Conservation (phyloP, 2,329 filamentous ascomycete species). For the Aureobasidium pullulans region DNA sequence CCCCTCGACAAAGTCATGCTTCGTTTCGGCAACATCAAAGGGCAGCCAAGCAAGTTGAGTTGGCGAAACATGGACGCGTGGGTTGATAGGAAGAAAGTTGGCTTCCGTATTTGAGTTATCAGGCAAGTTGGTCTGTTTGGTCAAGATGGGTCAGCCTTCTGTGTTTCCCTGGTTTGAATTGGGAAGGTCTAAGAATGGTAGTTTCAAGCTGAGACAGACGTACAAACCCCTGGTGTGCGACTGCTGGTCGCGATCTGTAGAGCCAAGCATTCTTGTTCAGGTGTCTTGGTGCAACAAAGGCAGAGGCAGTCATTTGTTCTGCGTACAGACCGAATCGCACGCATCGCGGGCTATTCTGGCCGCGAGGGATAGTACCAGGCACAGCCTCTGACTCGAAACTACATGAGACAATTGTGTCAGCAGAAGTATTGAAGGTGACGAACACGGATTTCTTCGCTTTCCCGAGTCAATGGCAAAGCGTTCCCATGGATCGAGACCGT, state of each 20-base stretch:
- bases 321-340: slow-evolving; percentile 39
- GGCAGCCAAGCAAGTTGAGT: slow-evolving; percentile 44
- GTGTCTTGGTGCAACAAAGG: slow-evolving; percentile 38
- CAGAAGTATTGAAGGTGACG: background rate
- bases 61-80: slow-evolving; percentile 40
- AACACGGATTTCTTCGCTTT: background rate
- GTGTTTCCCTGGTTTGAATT: background rate
- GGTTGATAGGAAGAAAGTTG: slow-evolving; percentile 42
- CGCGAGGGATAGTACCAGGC: slow-evolving; percentile 35
- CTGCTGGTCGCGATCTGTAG: slow-evolving; percentile 37
- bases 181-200: slow-evolving; percentile 7
- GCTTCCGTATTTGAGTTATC: slow-evolving; percentile 28
- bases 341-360: slow-evolving; percentile 36
- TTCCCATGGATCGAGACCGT: background rate
- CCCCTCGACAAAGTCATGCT: slow-evolving; percentile 41
- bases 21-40: slow-evolving; percentile 31
- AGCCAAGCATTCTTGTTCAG: slow-evolving; percentile 38
- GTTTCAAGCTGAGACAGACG: slow-evolving; percentile 10
- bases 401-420: slow-evolving; percentile 27
- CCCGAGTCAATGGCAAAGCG: slow-evolving; percentile 1
- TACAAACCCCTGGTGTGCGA: slow-evolving; percentile 32
- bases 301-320: slow-evolving; percentile 39
- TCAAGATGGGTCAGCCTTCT: background rate
- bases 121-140: slow-evolving; percentile 14
- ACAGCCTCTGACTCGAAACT: slow-evolving; percentile 35